Conservation (phyloP, 345 rosid species). For the Sapria himalayana region DNA sequence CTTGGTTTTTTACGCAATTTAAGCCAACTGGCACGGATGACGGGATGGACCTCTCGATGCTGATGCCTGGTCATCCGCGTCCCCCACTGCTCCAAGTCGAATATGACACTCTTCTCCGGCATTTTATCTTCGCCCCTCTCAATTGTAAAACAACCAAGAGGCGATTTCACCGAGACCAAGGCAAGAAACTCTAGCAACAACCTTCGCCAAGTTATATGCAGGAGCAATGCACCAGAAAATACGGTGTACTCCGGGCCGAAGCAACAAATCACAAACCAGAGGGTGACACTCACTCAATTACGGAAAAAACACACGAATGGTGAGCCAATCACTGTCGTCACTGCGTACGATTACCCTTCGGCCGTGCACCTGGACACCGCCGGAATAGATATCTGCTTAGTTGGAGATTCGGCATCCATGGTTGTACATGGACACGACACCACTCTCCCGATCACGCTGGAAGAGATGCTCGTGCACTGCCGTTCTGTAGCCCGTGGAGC, state of each 20-base stretch:
- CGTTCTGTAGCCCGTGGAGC: slow-evolving; percentile 85
- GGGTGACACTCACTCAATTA: slow-evolving; percentile 40
- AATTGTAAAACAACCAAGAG: too few species aligned
- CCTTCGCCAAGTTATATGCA: slow-evolving; percentile 19
- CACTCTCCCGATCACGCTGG: slow-evolving; percentile 74
- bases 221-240: slow-evolving; percentile 68
- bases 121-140: too few species aligned
- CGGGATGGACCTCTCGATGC: too few species aligned
- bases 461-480: slow-evolving; percentile 86
- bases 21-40: too few species aligned
- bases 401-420: slow-evolving; percentile 91
- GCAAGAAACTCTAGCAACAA: too few species aligned
- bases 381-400: slow-evolving; percentile 63
- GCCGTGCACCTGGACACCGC: slow-evolving; percentile 72
- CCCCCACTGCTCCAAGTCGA: too few species aligned
- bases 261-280: slow-evolving; percentile 33
- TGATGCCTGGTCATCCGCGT: too few species aligned
- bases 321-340: slow-evolving; percentile 54
- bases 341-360: slow-evolving; percentile 79
- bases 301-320: slow-evolving; percentile 44
- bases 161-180: too few species aligned
- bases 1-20: too few species aligned
- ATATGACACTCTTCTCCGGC: too few species aligned
- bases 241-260: slow-evolving; percentile 69
- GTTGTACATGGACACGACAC: slow-evolving; percentile 93